A percentile compares a stretch with the other conserved stretches of the same genome.
Conservation (phyloP, 495 filamentous ascomycete species). For the Hypoxylon crocopeplum region DNA sequence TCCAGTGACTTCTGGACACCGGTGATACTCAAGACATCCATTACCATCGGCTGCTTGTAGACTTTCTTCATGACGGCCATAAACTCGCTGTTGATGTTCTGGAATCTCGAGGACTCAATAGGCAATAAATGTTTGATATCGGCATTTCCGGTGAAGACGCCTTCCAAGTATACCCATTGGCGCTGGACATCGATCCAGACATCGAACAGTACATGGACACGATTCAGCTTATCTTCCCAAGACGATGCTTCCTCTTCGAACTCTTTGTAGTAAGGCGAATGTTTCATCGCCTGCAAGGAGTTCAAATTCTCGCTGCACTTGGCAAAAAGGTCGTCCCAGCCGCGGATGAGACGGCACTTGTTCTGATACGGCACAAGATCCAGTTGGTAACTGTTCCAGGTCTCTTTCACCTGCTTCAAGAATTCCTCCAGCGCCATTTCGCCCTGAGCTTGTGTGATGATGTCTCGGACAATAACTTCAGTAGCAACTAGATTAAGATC, state of each 20-base stretch:
- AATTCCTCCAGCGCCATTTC: slow-evolving; percentile 99
- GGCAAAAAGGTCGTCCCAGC: slow-evolving; percentile 97
- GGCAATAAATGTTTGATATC: slow-evolving; percentile 99
- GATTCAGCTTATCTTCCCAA: slow-evolving; percentile 98
- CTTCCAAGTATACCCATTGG: slow-evolving; percentile 99
- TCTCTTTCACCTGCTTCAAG: slow-evolving; percentile 94
- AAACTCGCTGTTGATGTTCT: slow-evolving; percentile 99
- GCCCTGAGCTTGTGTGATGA: slow-evolving; percentile 94
- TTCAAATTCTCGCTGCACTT: slow-evolving; percentile 98
- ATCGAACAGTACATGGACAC: slow-evolving; percentile 96
- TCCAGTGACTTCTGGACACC: slow-evolving; percentile 96
- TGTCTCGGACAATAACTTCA: slow-evolving; percentile 85
- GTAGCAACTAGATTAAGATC: slow-evolving; percentile 87
- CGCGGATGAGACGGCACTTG: slow-evolving; percentile 94
- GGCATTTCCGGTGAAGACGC: slow-evolving; percentile 96
- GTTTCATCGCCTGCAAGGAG: slow-evolving; percentile 96
- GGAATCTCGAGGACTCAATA: slow-evolving; percentile 93
- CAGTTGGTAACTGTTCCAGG: slow-evolving; percentile 91
- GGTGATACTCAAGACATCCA: slow-evolving; percentile 93
- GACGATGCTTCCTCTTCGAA: slow-evolving; percentile 95
- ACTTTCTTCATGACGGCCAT: slow-evolving; percentile 98
- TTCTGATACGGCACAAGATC: slow-evolving; percentile 97
- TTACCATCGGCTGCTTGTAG: slow-evolving; percentile 88
- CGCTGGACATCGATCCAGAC: slow-evolving; percentile 99
- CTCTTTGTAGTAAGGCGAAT: slow-evolving; percentile 98